phyloP scores from a whole-genome alignment of 2,329 filamentous ascomycete species.

The Neopestalotiopsis sp. region DNA sequence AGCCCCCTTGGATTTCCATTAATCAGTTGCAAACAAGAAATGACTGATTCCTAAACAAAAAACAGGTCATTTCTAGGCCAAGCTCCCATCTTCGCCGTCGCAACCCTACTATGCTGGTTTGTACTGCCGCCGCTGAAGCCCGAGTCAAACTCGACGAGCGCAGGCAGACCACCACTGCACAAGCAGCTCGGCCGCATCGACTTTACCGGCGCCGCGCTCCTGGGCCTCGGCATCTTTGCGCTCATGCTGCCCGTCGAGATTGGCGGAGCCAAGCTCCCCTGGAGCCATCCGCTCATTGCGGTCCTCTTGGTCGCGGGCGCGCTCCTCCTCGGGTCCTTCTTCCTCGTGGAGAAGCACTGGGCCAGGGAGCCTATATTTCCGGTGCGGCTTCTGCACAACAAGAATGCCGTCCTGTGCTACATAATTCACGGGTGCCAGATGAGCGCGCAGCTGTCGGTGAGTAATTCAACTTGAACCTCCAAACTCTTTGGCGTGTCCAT shows the following conservation, averaged over 20 bases:
- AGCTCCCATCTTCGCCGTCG: slow-evolving; percentile 57
- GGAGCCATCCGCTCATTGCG: slow-evolving; percentile 42
- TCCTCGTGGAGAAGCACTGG: slow-evolving; percentile 44
- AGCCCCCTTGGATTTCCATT: not conserved
- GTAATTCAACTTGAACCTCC: slow-evolving; percentile 26
- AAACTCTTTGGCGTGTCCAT: slow-evolving; percentile 2
- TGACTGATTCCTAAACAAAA: not conserved
- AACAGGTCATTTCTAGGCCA: slow-evolving; percentile 62
- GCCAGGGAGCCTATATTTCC: slow-evolving; percentile 65
- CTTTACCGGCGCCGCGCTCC: slow-evolving; percentile 58
- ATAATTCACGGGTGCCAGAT: slow-evolving; percentile 58
- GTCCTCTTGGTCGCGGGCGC: slow-evolving; percentile 36
- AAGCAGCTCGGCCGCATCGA: slow-evolving; percentile 60
- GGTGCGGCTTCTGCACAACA: slow-evolving; percentile 55
- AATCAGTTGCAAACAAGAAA: too few species aligned
- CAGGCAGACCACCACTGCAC: not conserved
- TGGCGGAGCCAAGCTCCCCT: slow-evolving; percentile 44
- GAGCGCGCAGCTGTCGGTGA: slow-evolving; percentile 62
- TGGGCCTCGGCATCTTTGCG: slow-evolving; percentile 41
- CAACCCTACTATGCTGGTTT: slow-evolving; percentile 45
- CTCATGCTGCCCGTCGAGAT: slow-evolving; percentile 47
- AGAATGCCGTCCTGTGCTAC: slow-evolving; percentile 59
- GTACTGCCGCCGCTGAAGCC: slow-evolving; percentile 33
- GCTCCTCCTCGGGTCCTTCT: slow-evolving; percentile 39
- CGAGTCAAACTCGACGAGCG: slow-evolving; percentile 20